Base-by-base conservation (phyloP, 2,329 filamentous ascomycete species). In the Achaetomium macrosporum region DNA sequence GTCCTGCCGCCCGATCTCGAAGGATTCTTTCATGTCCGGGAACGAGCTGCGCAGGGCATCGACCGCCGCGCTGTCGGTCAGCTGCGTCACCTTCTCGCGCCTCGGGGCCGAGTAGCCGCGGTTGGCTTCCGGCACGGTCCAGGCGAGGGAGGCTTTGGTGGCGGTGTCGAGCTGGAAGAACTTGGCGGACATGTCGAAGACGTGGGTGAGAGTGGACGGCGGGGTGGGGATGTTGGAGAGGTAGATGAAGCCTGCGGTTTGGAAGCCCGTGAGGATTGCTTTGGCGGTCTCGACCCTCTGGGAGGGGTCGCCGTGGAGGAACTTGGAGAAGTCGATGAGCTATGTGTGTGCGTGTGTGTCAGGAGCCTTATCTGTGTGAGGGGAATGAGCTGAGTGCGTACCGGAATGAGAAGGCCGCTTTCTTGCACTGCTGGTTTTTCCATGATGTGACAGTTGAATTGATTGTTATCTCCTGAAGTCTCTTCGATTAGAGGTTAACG, bases 171-270 rank as follows among this genome's bases (percentile, higher is more conserved):
- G 81, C 13, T 71, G 68, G 69, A 93, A 93, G 75, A 92, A 91
- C 57, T 74, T 71, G 46, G 84, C 82, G 5, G 87, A 90, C 52
- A 77, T 76, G 57, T 73, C 66, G 66, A 93, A 95, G 55, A 85
- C 78, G 53, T 77, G 69, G 54, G 77, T 68, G 12, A 90, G 72
- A 10, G 77, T 76, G 9, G 78, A 71, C 3, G 78, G 63, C 0
- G 83, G 70, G 55, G 96, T 85, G 39, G 86, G 81, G 60, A 92
- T 84, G 68, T 92, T 88, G 62, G 84, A 84, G 37, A 95, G 81
- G 70, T 96, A 96, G 65, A 96, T 81, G 74, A 96, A 96, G 53
- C 91, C 91, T 2, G 90, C 87, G 1, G 80, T 85, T 63, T 90
- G 87, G 73, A 96, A 95, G 40, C 88, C 90, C 49, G 82, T 66